phyloP scores from a whole-genome alignment of 345 rosid species.

The Heritiera littoralis region DNA sequence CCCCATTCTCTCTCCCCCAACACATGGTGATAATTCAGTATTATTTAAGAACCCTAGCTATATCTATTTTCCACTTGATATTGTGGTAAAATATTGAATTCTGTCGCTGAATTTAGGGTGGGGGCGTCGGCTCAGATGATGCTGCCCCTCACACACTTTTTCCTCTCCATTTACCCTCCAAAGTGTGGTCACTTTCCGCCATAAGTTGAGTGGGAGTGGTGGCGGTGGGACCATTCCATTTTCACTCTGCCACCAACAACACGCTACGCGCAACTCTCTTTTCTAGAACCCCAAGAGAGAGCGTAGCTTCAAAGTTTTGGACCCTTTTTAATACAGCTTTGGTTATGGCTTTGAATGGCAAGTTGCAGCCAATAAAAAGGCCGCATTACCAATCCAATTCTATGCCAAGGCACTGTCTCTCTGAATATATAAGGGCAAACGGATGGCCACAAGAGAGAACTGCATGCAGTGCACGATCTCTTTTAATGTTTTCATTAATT shows the following conservation, averaged over 20 bases:
- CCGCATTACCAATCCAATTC: constrained; percentile 25
- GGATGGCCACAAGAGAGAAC: background rate
- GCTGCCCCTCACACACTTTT: constrained; percentile 20
- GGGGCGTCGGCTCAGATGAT: background rate
- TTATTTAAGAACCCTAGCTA: background rate
- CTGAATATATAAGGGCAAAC: constrained; percentile 6
- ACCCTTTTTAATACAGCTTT: constrained; percentile 5
- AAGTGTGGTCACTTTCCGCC: constrained; percentile 53
- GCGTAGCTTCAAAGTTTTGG: background rate
- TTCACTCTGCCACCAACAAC: constrained; percentile 34
- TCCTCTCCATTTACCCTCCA: constrained; percentile 7
- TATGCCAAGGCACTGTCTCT: constrained; percentile 14
- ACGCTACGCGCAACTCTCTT: background rate
- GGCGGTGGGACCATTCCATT: constrained; percentile 38
- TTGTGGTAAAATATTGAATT: constrained; percentile 7
- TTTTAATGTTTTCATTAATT: constrained; percentile 1
- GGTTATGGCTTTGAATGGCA: constrained; percentile 28
- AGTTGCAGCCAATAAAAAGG: constrained; percentile 39
- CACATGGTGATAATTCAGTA: background rate
- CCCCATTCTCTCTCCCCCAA: background rate
- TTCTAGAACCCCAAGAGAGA: constrained; percentile 16
- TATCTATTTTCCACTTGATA: background rate
- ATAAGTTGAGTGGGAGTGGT: constrained; percentile 38
- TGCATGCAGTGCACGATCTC: background rate
- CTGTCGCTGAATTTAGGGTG: constrained; percentile 1